phyloP scores from a whole-genome alignment of 1,284 basidiomycete genomes.

The Moesziomyces sp. region DNA sequence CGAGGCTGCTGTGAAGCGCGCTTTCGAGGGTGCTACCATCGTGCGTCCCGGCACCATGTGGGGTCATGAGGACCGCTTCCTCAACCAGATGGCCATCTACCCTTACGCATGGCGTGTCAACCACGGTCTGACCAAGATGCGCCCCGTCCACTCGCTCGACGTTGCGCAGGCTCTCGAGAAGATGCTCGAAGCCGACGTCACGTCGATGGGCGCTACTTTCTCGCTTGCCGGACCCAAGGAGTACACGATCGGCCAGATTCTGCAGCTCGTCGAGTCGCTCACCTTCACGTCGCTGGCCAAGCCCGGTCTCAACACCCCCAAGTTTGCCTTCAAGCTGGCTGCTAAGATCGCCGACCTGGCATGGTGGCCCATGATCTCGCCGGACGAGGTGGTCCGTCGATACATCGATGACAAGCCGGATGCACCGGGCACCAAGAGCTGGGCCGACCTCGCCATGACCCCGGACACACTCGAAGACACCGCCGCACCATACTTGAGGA shows the following conservation, averaged over 20 bases:
- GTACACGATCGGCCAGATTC: conserved; percentile 84
- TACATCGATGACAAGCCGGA: conserved; percentile 80
- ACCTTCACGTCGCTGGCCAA: conserved; percentile 75
- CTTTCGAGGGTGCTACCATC: conserved; percentile 88
- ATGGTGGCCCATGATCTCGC: conserved; percentile 93
- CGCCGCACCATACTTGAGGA: conserved; percentile 88
- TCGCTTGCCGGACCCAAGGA: conserved; percentile 89
- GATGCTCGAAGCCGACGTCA: conserved; percentile 76
- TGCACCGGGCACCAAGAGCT: conserved; percentile 70
- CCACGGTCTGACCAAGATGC: conserved; percentile 83
- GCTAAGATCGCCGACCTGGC: conserved; percentile 77
- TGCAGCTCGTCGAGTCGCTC: conserved; percentile 82
- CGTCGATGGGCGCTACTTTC: conserved; percentile 76
- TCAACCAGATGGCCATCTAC: conserved; percentile 93
- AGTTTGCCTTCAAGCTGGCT: conserved; percentile 76
- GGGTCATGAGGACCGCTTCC: conserved; percentile 92
- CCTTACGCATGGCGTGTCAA: conserved; percentile 97
- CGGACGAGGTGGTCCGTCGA: conserved; percentile 89
- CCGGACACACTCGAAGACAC: conserved; percentile 89
- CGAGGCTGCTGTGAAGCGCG: conserved; percentile 85
- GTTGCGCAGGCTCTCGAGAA: conserved; percentile 90
- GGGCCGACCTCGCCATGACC: conserved; percentile 72
- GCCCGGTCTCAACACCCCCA: conserved; percentile 81
- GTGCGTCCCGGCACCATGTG: conserved; percentile 86
- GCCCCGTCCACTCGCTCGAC: conserved; percentile 92